Evolutionary conservation across 192 early-diverging fungal species (phyloP), one percentile per base, ranked within the genome.

Genomic region (Chytriomyces hyalinus): DNA sequence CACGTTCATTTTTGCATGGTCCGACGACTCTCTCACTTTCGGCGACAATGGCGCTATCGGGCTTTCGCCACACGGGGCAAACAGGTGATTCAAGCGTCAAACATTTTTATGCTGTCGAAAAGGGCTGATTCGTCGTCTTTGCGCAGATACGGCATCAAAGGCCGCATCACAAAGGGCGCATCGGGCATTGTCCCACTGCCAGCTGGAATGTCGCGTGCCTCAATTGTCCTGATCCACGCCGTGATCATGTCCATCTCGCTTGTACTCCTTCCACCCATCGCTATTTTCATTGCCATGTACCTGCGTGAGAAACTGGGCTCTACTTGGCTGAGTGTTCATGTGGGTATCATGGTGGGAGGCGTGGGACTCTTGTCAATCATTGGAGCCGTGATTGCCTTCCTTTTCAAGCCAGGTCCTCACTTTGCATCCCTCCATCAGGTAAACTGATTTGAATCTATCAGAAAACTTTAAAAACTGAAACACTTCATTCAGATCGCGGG

Each of bases 1-100:
- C 36, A 70, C 49, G 49, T 70, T 70, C 28, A 70, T 70, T 15
- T 70, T 70, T 60, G 69, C 49, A 57, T 20, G 57, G 24, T 43
- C 63, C 28, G 49, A 68, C 67, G 13, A 20, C 46, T 8, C 4
- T 17, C 17, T 26, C 36, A 36, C 36, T 36, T 36, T 36, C 36
- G 36, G 36, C 36, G 36, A 36, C 36, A 36, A 36, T 36, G 36
- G 36, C 4, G 36, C 36, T 3, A 36, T 36, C 4, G 36, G 36
- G 1, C 36, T 36, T 36, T 36, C 36, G 36, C 36, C 36, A 36
- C 36, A 36, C 36, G 36, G 36, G 36, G 36, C 36, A 36, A 36
- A 36, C 36, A 36, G 36, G 36, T 36, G 3, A 36, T 36, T 36
- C 0, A 0, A 36, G 2, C 36, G 36, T 36, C 36, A 36, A 36